Conservation (phyloP, 2,329 filamentous ascomycete species). For the Clonostachys rhizophaga region DNA sequence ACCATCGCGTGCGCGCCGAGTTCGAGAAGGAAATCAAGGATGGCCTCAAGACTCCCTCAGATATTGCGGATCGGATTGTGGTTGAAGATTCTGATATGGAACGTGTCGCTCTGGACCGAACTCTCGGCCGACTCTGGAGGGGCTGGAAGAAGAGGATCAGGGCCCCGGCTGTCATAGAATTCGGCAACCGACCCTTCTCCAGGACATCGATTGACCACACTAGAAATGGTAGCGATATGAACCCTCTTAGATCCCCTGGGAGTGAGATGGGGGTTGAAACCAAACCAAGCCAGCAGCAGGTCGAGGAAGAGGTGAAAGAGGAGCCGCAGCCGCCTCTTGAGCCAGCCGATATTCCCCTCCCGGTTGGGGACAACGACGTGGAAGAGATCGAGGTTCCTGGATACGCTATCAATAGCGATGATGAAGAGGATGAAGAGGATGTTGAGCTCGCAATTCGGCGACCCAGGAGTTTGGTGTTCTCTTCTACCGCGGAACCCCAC, state of each 20-base stretch:
- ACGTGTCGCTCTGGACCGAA: slow-evolving; percentile 83
- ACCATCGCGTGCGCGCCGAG: slow-evolving; percentile 57
- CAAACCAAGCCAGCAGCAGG: background rate
- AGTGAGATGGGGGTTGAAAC: slow-evolving; percentile 4
- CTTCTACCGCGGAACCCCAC: background rate
- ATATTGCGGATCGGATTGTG: slow-evolving; percentile 62
- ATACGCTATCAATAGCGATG: slow-evolving; percentile 56
- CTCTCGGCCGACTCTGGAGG: slow-evolving; percentile 85
- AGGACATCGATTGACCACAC: slow-evolving; percentile 30
- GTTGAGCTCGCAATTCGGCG: slow-evolving; percentile 16
- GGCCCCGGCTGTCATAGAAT: slow-evolving; percentile 33
- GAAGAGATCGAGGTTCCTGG: slow-evolving; percentile 79
- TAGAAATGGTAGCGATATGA: slow-evolving; percentile 25
- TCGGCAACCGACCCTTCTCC: slow-evolving; percentile 35
- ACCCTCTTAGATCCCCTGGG: slow-evolving; percentile 27
- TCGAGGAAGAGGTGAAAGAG: background rate
- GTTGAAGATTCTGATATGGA: slow-evolving; percentile 92
- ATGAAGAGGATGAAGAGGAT: slow-evolving; percentile 40
- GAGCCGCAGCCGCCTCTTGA: slow-evolving; percentile 3
- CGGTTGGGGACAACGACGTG: slow-evolving; percentile 62
- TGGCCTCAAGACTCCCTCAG: slow-evolving; percentile 36
- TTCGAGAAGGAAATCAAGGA: slow-evolving; percentile 56
- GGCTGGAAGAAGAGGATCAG: slow-evolving; percentile 88
- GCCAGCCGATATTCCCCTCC: slow-evolving; percentile 56
- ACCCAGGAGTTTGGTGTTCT: slow-evolving; percentile 37